phyloP scores from a whole-genome alignment of 805 yeast genomes.

The Candida yuanshanica region DNA sequence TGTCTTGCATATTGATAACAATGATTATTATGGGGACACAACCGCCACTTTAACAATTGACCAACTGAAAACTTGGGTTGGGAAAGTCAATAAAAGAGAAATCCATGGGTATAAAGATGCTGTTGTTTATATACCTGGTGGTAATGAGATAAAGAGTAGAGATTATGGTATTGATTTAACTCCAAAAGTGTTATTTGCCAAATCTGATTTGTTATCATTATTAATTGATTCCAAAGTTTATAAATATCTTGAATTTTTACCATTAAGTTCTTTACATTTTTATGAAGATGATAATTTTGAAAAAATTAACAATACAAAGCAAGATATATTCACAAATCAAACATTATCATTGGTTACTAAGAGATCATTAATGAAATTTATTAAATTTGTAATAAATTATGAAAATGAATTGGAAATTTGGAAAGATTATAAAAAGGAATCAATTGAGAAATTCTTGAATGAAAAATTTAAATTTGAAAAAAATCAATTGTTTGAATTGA shows the following conservation, averaged over 20 bases:
- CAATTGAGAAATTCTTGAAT: slow-evolving; percentile 55
- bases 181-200: slow-evolving; percentile 85
- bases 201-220: slow-evolving; percentile 77
- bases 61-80: slow-evolving; percentile 80
- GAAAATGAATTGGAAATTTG: slow-evolving; percentile 54
- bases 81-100: slow-evolving; percentile 46
- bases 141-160: slow-evolving; percentile 41
- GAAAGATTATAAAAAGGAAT: slow-evolving; percentile 45
- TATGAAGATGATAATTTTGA: slow-evolving; percentile 89
- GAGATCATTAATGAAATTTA: slow-evolving; percentile 83
- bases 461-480: slow-evolving; percentile 63
- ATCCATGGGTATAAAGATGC: slow-evolving; percentile 56
- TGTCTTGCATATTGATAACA: slow-evolving; percentile 83
- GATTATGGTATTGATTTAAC: slow-evolving; percentile 85
- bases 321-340: slow-evolving; percentile 90
- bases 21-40: slow-evolving; percentile 84
- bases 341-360: slow-evolving; percentile 68
- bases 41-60: slow-evolving; percentile 83
- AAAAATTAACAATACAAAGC: slow-evolving; percentile 79
- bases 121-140: slow-evolving; percentile 69
- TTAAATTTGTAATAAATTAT: slow-evolving; percentile 78
- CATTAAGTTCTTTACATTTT: slow-evolving; percentile 86
- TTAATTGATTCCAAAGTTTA: slow-evolving; percentile 82
- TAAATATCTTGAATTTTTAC: slow-evolving; percentile 87
- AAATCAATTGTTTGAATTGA: slow-evolving; percentile 77